These are phyloP conservation scores for Combretum micranthum DNA, from an alignment of 345 rosid genomes.

Conservation along the genomic window DNA sequence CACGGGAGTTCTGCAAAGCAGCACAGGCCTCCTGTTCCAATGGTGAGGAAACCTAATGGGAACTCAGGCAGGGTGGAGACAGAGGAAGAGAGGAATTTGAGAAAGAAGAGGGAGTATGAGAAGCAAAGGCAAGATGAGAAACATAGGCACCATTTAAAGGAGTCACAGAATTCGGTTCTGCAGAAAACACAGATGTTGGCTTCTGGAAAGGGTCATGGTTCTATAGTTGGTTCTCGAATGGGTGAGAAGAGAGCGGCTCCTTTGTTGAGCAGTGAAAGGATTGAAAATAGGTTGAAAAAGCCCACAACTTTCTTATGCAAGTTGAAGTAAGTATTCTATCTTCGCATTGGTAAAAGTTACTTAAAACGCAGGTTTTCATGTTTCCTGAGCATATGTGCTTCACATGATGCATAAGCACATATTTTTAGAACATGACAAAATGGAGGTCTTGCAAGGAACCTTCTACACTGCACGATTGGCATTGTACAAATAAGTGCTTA, in stretches of 20 bases:
- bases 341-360: not conserved
- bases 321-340: constrained; percentile 68
- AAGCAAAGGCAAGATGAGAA: constrained; percentile 75
- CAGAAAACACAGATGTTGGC: constrained; percentile 49
- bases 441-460: too few relatives aligned
- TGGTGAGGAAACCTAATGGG: constrained; percentile 40
- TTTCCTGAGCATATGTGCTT: too few relatives aligned
- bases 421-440: too few relatives aligned
- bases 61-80: constrained; percentile 57
- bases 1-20: constrained; percentile 24
- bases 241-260: constrained; percentile 79
- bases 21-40: constrained; percentile 36
- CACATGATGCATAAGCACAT: too few relatives aligned
- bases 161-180: constrained; percentile 38
- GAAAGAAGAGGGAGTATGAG: constrained; percentile 90
- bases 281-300: constrained; percentile 90
- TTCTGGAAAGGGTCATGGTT: constrained; percentile 68
- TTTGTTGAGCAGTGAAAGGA: constrained; percentile 61
- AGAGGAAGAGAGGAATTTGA: constrained; percentile 82
- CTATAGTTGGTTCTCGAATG: constrained; percentile 60
- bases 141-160: constrained; percentile 59
- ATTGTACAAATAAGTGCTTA: too few relatives aligned
- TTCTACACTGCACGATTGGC: too few relatives aligned
- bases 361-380: too few relatives aligned
- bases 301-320: constrained; percentile 99